A percentile compares a stretch with the other conserved stretches of the same genome.
Conservation (phyloP, 805 yeast genomes). For the Sporopachydermia lactativora region DNA sequence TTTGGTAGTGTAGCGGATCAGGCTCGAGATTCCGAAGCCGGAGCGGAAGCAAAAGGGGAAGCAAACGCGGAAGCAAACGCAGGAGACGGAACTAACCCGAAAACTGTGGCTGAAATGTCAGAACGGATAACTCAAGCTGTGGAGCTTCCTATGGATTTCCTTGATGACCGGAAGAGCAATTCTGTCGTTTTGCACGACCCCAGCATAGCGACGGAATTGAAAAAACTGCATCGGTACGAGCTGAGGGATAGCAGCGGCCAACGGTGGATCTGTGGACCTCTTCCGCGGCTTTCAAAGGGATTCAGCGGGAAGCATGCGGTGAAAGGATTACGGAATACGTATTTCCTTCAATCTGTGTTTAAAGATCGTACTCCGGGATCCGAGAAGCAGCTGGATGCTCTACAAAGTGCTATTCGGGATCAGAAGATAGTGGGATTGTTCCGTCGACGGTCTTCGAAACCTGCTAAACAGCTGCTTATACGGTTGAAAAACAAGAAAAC, state of each 20-base stretch:
- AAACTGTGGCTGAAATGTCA: no score
- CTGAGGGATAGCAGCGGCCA: constrained; percentile 2
- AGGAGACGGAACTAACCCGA: no score
- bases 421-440: constrained; percentile 2
- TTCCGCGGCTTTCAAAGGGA: constrained; percentile 1
- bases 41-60: no score
- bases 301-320: neutral
- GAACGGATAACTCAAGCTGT: constrained; percentile 2
- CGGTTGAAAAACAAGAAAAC: neutral
- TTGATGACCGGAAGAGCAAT: neutral
- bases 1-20: no score
- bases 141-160: neutral
- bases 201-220: neutral
- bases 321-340: neutral
- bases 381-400: neutral
- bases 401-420: constrained; percentile 1
- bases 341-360: constrained; percentile 3
- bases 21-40: no score
- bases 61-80: no score
- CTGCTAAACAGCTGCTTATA: neutral
- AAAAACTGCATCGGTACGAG: constrained; percentile 1
- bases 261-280: constrained; percentile 1
- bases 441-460: neutral
- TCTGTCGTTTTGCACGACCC: neutral
- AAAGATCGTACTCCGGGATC: neutral